Evolutionary conservation across 2,329 filamentous ascomycete species (phyloP).

Genomic region (Chalara sp.): DNA sequence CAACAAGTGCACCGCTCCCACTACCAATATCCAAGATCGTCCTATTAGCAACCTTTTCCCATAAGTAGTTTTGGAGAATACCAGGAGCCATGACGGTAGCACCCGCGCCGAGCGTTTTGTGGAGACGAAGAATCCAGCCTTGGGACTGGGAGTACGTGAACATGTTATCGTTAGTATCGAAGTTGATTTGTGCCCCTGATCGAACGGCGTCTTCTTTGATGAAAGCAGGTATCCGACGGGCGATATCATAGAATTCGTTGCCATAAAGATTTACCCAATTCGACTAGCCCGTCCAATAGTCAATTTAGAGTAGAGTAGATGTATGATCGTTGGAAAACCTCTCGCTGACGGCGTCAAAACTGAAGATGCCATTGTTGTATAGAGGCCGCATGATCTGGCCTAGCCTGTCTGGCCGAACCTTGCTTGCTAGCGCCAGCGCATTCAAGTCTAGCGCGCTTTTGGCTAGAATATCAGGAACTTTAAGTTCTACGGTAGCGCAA

Average conservation of each 20-base stretch:
- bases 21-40: conserved; percentile 34
- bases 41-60: conserved; percentile 29
- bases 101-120: conserved; percentile 31
- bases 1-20: conserved; percentile 14
- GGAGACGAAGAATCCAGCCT: conserved; percentile 29
- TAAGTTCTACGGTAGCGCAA: conserved; percentile 2
- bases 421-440: neutral
- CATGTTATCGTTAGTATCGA: conserved; percentile 33
- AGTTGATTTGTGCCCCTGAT: conserved; percentile 33
- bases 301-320: conserved; percentile 27
- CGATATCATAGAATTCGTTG: conserved; percentile 37
- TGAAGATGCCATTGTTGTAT: conserved; percentile 31
- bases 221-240: conserved; percentile 31
- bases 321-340: conserved; percentile 29
- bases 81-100: conserved; percentile 32
- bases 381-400: conserved; percentile 27
- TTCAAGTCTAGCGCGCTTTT: neutral
- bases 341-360: conserved; percentile 21
- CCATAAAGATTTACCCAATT: conserved; percentile 38
- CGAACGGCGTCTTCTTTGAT: conserved; percentile 17
- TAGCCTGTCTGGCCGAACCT: conserved; percentile 24
- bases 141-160: conserved; percentile 31
- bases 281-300: conserved; percentile 39
- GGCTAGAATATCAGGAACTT: conserved; percentile 2
- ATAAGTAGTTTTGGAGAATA: conserved; percentile 35